phyloP scores from a whole-genome alignment of 208 protist genomes.

The Wallacemonas collosoma region DNA sequence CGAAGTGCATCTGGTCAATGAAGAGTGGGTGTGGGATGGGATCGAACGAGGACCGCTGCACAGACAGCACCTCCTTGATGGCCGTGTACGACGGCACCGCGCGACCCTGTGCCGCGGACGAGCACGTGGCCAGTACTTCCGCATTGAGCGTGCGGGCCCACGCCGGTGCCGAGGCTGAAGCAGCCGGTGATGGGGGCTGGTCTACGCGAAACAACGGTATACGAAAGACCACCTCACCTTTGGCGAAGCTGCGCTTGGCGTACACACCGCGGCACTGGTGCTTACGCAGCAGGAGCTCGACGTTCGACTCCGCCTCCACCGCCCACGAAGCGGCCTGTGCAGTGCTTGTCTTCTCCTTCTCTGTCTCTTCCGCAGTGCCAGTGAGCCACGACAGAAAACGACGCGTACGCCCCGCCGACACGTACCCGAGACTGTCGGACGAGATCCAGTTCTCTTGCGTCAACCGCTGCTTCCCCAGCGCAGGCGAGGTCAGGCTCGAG shows the following conservation, averaged over 20 bases:
- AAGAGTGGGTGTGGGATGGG: conserved; percentile 62
- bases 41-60: conserved; percentile 46
- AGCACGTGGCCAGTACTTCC: conserved; percentile 41
- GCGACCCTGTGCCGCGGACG: conserved; percentile 29
- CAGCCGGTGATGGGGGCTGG: background rate
- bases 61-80: conserved; percentile 33
- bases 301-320: conserved; percentile 27
- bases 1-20: conserved; percentile 67
- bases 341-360: background rate
- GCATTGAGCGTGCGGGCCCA: conserved; percentile 34
- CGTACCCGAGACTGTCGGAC: conserved; percentile 28
- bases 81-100: conserved; percentile 34
- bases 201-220: conserved; percentile 36
- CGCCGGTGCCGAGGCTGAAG: background rate
- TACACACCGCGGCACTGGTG: conserved; percentile 54
- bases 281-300: conserved; percentile 45
- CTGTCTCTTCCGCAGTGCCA: conserved; percentile 5
- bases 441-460: conserved; percentile 62
- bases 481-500: conserved; percentile 68
- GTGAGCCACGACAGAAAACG: conserved; percentile 38
- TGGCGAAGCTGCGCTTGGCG: conserved; percentile 38
- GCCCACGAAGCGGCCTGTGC: background rate
- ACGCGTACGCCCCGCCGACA: conserved; percentile 22
- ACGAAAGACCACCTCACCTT: conserved; percentile 53
- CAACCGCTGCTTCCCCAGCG: conserved; percentile 50